Conservation (phyloP, 192 early-diverging fungal species). For the Coemansia sp. region DNA sequence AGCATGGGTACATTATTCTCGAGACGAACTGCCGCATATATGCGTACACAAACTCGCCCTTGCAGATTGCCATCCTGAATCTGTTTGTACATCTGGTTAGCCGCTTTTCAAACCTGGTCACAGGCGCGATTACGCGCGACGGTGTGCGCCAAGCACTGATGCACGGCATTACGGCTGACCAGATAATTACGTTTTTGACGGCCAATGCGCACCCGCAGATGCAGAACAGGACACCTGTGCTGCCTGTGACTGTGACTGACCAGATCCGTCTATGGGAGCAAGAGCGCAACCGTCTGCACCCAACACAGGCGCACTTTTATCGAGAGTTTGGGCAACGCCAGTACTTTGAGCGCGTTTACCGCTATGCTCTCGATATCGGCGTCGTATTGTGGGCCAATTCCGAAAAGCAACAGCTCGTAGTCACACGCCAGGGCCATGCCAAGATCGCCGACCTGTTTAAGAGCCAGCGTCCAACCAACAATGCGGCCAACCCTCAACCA, state of each 20-base stretch:
- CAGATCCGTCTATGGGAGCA: conserved; percentile 96
- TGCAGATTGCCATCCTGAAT: conserved; percentile 92
- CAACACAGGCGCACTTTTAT: conserved; percentile 67
- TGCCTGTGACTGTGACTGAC: conserved; percentile 91
- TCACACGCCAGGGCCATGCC: conserved; percentile 73
- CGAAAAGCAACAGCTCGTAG: conserved; percentile 68
- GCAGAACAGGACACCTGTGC: conserved; percentile 72
- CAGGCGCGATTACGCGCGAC: conserved; percentile 83
- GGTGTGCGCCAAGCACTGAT: conserved; percentile 77
- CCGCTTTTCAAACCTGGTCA: conserved; percentile 91
- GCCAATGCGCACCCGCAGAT: conserved; percentile 92
- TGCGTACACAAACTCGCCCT: conserved; percentile 90
- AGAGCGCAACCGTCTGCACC: conserved; percentile 79
- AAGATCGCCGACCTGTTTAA: conserved; percentile 60
- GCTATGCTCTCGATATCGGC: conserved; percentile 75
- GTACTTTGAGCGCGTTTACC: conserved; percentile 72
- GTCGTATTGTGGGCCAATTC: conserved; percentile 77
- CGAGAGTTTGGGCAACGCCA: conserved; percentile 67
- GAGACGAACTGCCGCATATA: conserved; percentile 96
- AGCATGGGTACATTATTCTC: conserved; percentile 83
- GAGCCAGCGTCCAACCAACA: not conserved
- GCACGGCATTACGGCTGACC: conserved; percentile 91
- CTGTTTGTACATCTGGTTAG: conserved; percentile 82
- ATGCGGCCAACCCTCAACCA: no score
- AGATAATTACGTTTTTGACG: conserved; percentile 89